Evolutionary conservation across 768 basidiomycete genomes (phyloP).

Genomic region (Coprinellus micaceus): DNA sequence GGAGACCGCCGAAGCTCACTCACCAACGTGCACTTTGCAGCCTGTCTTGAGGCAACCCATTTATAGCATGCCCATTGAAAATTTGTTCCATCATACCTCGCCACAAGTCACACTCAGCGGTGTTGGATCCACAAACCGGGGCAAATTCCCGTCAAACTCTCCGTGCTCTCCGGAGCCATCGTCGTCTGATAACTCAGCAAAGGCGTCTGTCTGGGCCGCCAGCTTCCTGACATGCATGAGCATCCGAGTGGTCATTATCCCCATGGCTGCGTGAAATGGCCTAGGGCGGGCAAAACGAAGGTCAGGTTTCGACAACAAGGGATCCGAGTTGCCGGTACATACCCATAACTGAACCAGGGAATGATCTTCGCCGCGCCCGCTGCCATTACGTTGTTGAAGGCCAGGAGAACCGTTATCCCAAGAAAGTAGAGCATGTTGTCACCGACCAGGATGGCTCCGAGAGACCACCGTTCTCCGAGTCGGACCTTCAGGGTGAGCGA

Average conservation of each 20-base stretch:
- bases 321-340: slow-evolving; percentile 1
- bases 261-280: slow-evolving; percentile 46
- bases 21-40: too few species aligned
- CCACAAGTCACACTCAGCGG: too few species aligned
- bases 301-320: neutral
- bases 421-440: slow-evolving; percentile 46
- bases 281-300: slow-evolving; percentile 13
- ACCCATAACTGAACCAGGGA: slow-evolving; percentile 50
- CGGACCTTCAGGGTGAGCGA: slow-evolving; percentile 24
- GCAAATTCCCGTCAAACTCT: too few species aligned
- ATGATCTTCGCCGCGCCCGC: slow-evolving; percentile 32
- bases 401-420: slow-evolving; percentile 35
- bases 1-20: too few species aligned
- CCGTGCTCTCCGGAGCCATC: too few species aligned
- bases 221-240: slow-evolving; percentile 39
- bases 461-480: slow-evolving; percentile 20
- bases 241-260: slow-evolving; percentile 45
- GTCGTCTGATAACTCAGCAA: too few species aligned
- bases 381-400: slow-evolving; percentile 49
- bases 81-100: too few species aligned
- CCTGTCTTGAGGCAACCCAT: too few species aligned
- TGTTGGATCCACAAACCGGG: too few species aligned
- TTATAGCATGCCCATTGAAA: too few species aligned
- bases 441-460: slow-evolving; percentile 34
- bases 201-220: neutral